Conservation (phyloP, 1,284 basidiomycete species). For the Apiotrichum montevideense region DNA sequence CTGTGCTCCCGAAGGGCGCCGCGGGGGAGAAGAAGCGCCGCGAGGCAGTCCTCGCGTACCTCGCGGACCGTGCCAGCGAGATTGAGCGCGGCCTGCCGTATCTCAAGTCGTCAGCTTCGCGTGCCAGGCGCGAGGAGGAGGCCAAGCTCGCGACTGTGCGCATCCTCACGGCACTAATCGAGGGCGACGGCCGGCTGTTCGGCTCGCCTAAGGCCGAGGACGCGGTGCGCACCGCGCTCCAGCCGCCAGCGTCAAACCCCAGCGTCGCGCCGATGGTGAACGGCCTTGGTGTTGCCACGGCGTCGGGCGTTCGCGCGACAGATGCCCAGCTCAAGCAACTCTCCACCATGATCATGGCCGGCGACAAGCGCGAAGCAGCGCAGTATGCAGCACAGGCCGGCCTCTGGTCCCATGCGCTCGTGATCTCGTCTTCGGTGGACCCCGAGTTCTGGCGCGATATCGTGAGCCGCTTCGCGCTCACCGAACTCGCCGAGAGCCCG, state of each 20-base stretch:
- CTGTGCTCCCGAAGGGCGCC: conserved; percentile 56
- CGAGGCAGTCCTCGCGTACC: conserved; percentile 66
- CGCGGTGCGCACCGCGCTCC: conserved; percentile 58
- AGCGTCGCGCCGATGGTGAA: conserved; percentile 19
- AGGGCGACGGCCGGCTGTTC: conserved; percentile 75
- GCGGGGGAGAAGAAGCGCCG: conserved; percentile 72
- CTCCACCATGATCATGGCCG: conserved; percentile 68
- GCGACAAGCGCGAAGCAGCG: conserved; percentile 80
- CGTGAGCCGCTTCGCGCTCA: conserved; percentile 74
- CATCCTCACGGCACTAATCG: conserved; percentile 69
- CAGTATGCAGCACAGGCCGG: conserved; percentile 79
- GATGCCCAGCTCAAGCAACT: conserved; percentile 62
- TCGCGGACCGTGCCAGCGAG: conserved; percentile 68
- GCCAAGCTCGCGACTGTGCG: conserved; percentile 70
- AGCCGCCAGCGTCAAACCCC: conserved; percentile 49
- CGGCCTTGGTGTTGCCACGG: conserved; percentile 15
- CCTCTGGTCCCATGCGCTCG: conserved; percentile 92
- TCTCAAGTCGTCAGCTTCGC: conserved; percentile 50
- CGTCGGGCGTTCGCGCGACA: conserved; percentile 47
- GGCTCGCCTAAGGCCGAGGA: conserved; percentile 70
- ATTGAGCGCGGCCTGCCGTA: conserved; percentile 70
- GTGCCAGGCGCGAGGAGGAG: conserved; percentile 59
- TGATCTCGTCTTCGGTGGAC: conserved; percentile 89
- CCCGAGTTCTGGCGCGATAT: conserved; percentile 89
- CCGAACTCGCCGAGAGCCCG: conserved; percentile 58